Evolutionary conservation across 208 protist species (phyloP), one percentile per base, ranked within the genome.

Genomic region (Trypanosoma theileri): DNA sequence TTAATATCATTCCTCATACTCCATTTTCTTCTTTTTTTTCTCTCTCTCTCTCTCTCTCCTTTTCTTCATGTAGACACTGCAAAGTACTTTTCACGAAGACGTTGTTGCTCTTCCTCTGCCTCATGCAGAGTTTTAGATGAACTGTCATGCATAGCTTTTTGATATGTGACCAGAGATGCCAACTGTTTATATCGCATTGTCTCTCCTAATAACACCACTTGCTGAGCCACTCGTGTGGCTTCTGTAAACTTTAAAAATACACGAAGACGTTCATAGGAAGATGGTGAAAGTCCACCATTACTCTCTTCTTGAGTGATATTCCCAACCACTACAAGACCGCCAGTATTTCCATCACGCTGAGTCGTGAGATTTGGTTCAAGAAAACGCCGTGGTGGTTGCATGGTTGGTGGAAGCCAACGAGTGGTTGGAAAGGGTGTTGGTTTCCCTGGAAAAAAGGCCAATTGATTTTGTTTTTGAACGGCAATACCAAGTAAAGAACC

Each of bases 371-470:
- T 26, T 0, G 64, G 48, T 11, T 60, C 57, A 17, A 85, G n/a
- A 61, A 86, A 89, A 40, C 81, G 79, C 22, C 86, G 85, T 9
- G 86, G 89, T 4, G 86, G 89, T 73, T 95, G 89, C 69, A 92
- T 58, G 0, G 71, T 40, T 7, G 72, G 63, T 17, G 86, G 86
- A 62, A 92, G 56, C 89, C 89, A 95, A 42, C 67, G 80, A 24
- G 73, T 77, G n/a, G 66, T 68, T 35, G 44, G 62, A 54, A 69
- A 66, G 7, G 17, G 6, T 16, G 45, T 19, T 17, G n/a, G 48
- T 14, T n/a, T 45, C 13, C 73, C 73, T 53, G 53, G 44, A 56
- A 78, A 63, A 16, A 58, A 19, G 1, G 58, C 3, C 3, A 73
- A 54, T 17, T 52, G 1, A 46, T 72, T 24, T 58, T 70, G 62